Evolutionary conservation across 208 protist species (phyloP), one percentile per base, ranked within the genome.

Genomic region (Balamuthia mandrillaris): DNA sequence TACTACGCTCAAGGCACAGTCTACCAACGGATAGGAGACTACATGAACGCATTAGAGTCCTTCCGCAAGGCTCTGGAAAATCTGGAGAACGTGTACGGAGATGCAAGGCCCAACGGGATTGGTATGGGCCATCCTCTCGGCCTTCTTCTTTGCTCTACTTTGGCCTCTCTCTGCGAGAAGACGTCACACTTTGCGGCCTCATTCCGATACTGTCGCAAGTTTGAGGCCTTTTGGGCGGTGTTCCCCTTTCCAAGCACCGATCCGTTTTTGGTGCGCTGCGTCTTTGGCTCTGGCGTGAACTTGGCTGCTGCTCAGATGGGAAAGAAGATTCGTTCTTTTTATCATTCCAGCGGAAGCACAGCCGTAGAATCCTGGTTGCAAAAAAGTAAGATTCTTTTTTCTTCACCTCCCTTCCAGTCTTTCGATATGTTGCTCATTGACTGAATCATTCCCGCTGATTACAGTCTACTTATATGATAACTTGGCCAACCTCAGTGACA

Each of bases 131-230:
- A 84, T 37, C 77, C 77, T 18, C 68, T 84, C 24, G 77, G 77
- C 5, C 77, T 84, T 29, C 42, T 84, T 5, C 39, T 84, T 6
- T 84, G 77, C 29, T 84, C 77, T 3, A 84, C 63, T 51, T 47
- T 84, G 5, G 77, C 68, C 5, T 51, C 63, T 58, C 54, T 84
- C 18, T 70, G 56, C 35, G 77, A 84, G 56, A 37, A 84, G 42
- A 58, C 63, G 56, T 41, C 9, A 14, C 60, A 44, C 39, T 84
- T 70, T 41, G 77, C 77, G 18, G 52, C 77, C 29, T 51, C 77
- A 21, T 84, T 84, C 18, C 77, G 77, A 18, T 84, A 44, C 60
- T 84, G 56, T 18, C 63, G 68, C 44, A 84, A 84, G 33, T 84
- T 84, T 47, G 77, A 84, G 77, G 77, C 63, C 14, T 84, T 84